Conservation (phyloP, 768 basidiomycete genomes). For the Pholiota microspora region DNA sequence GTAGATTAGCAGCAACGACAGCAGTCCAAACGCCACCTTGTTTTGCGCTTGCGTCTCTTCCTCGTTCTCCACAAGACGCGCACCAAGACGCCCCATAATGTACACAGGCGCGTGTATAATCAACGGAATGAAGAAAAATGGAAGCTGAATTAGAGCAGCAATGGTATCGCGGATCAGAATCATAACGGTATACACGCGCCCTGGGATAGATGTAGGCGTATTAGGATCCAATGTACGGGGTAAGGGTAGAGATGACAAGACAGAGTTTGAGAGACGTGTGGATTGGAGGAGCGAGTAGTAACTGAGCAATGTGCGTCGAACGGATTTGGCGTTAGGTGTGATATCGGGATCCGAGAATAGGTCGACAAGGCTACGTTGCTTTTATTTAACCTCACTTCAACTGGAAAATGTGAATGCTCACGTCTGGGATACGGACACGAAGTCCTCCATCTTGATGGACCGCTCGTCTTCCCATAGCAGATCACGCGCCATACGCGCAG, state of each 20-base stretch:
- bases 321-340: constrained; percentile 54
- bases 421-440: constrained; percentile 88
- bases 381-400: constrained; percentile 12
- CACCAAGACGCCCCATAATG: constrained; percentile 73
- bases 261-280: constrained; percentile 81
- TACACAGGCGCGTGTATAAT: constrained; percentile 85
- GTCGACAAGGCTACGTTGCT: constrained; percentile 71
- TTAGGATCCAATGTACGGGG: constrained; percentile 82
- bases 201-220: constrained; percentile 71
- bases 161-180: constrained; percentile 80
- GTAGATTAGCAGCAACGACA: constrained; percentile 75
- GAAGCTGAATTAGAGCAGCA: constrained; percentile 67
- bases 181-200: constrained; percentile 76
- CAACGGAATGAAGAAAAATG: constrained; percentile 88
- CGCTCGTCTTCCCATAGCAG: constrained; percentile 87
- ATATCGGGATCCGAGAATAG: constrained; percentile 73
- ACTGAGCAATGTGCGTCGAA: constrained; percentile 71
- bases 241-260: constrained; percentile 80
- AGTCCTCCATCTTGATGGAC: constrained; percentile 76
- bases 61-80: constrained; percentile 74
- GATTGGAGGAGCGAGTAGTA: constrained; percentile 88
- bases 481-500: constrained; percentile 90
- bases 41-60: constrained; percentile 97
- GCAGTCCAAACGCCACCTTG: constrained; percentile 86
- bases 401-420: constrained; percentile 38